These are phyloP conservation scores for Pseudozyma thailandica DNA, from an alignment of 1,284 basidiomycete genomes.

Conservation along the genomic window DNA sequence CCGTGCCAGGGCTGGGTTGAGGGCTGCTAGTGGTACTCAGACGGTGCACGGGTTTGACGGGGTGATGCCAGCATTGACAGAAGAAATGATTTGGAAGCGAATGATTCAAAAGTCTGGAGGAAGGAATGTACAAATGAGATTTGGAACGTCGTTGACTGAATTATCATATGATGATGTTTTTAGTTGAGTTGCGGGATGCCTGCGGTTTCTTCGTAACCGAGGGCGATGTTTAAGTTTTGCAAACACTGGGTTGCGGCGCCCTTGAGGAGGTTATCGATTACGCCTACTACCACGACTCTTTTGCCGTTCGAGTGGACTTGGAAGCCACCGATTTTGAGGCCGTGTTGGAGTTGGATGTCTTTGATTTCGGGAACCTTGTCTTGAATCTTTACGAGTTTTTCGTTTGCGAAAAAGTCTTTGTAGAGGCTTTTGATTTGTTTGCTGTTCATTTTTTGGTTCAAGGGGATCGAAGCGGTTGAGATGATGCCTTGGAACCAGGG, in stretches of 20 bases:
- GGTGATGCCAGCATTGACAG: not conserved
- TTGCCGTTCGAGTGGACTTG: conserved; percentile 90
- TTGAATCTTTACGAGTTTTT: conserved; percentile 78
- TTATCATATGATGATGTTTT: too few species aligned
- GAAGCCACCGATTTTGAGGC: conserved; percentile 89
- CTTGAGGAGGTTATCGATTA: conserved; percentile 91
- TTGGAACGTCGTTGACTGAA: too few species aligned
- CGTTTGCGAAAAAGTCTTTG: conserved; percentile 79
- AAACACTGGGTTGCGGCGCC: conserved; percentile 97
- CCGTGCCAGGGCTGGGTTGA: too few species aligned
- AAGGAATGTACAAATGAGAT: not conserved
- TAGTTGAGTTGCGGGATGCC: conserved; percentile 74
- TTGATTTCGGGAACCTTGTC: conserved; percentile 80
- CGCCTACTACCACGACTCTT: conserved; percentile 83
- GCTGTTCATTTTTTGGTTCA: conserved; percentile 76
- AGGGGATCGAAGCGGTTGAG: conserved; percentile 83
- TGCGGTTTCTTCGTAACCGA: conserved; percentile 89
- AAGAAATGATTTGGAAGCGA: not conserved
- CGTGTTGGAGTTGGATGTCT: conserved; percentile 84
- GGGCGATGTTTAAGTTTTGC: conserved; percentile 94
- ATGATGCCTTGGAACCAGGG: conserved; percentile 98
- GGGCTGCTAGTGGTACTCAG: too few species aligned
- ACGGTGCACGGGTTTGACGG: too few species aligned
- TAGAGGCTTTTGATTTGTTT: conserved; percentile 80
- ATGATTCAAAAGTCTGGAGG: not conserved